These are phyloP conservation scores for Mallotus nudiflorus DNA, from an alignment of 345 rosid genomes.

Conservation along the genomic window DNA sequence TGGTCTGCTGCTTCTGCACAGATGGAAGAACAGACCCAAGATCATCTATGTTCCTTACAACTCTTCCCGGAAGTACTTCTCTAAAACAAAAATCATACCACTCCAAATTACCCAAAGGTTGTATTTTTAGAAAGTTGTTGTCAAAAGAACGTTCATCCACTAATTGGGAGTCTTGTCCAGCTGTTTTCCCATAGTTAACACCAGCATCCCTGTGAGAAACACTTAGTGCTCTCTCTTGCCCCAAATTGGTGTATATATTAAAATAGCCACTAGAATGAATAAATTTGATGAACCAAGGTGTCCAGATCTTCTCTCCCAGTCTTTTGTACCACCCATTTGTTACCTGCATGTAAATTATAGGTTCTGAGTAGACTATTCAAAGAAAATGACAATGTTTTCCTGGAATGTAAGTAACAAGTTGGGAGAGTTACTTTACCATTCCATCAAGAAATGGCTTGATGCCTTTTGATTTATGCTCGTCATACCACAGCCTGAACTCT, in stretches of 20 bases:
- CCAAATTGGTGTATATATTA: slow-evolving; percentile 75
- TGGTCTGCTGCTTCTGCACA: slow-evolving; percentile 53
- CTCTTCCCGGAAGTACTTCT: slow-evolving; percentile 79
- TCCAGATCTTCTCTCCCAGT: slow-evolving; percentile 94
- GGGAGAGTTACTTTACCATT: slow-evolving; percentile 56
- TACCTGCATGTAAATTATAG: slow-evolving; percentile 46
- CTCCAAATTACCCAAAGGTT: slow-evolving; percentile 63
- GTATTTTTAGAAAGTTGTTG: slow-evolving; percentile 44
- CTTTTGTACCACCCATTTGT: slow-evolving; percentile 89
- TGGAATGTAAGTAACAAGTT: background rate
- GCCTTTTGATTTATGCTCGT: slow-evolving; percentile 67
- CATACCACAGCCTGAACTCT: slow-evolving; percentile 95
- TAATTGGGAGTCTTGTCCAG: slow-evolving; percentile 82
- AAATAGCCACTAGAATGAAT: slow-evolving; percentile 76
- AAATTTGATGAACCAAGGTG: slow-evolving; percentile 98
- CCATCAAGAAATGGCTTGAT: slow-evolving; percentile 88
- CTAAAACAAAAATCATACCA: slow-evolving; percentile 95
- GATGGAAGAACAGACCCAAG: slow-evolving; percentile 61
- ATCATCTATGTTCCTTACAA: slow-evolving; percentile 56
- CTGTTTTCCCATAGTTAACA: slow-evolving; percentile 82
- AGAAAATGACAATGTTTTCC: no score
- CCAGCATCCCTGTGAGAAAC: slow-evolving; percentile 95
- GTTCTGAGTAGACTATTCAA: no score
- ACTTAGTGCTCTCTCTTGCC: slow-evolving; percentile 70
- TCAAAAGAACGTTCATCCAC: slow-evolving; percentile 46